Conservation (phyloP, 257 asterid genomes). For the Jacaranda copaia region DNA sequence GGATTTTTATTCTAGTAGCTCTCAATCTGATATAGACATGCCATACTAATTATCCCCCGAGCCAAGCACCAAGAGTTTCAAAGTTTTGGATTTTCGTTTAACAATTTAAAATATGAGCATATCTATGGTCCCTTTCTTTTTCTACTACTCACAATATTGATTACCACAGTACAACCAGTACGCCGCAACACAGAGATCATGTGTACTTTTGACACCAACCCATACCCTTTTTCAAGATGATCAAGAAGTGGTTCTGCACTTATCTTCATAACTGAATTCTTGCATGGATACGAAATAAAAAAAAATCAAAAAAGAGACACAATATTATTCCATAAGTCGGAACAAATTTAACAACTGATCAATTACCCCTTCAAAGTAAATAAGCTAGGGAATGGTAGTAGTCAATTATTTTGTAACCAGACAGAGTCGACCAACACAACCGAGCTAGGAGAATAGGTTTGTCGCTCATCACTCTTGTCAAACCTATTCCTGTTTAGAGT, state of each 20-base stretch:
- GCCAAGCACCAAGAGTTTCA: no score
- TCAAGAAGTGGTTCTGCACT: not conserved
- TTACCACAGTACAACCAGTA: no score
- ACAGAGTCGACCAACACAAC: not conserved
- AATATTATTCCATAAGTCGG: not conserved
- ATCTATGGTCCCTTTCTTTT: no score
- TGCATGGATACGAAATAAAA: not conserved
- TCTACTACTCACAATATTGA: no score
- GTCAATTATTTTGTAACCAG: not conserved
- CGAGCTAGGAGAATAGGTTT: not conserved
- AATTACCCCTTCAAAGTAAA: not conserved
- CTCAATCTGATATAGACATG: no score
- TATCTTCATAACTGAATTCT: not conserved
- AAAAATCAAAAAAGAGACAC: not conserved
- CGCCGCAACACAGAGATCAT: no score
- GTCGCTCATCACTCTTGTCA: not conserved
- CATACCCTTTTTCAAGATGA: not conserved
- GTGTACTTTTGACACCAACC: not conserved
- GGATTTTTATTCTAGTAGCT: no score
- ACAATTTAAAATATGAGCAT: no score
- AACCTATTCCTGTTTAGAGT: constrained; percentile 44
- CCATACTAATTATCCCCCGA: no score
- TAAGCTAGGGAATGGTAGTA: not conserved
- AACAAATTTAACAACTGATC: not conserved
- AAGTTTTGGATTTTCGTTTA: no score